A percentile compares a stretch with the other conserved stretches of the same genome.
phyloP scores from a whole-genome alignment of 495 filamentous ascomycete species.

The Trichocladium uniseriatum region DNA sequence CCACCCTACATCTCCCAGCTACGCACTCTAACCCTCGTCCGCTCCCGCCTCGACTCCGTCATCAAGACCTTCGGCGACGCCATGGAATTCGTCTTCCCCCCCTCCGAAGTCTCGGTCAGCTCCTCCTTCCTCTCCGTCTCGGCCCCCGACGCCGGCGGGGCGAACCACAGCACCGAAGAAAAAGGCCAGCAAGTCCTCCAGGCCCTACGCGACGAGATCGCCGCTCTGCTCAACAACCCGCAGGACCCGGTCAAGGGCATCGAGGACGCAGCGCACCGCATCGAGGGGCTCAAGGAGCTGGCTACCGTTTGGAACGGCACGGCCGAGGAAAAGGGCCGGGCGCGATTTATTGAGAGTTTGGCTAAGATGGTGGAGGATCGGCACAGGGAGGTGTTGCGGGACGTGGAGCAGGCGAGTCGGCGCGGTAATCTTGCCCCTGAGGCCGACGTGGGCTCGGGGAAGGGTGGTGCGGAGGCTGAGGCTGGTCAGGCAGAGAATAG shows the following conservation, averaged over 20 bases:
- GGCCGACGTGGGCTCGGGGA: conserved; percentile 4
- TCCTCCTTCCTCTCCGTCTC: conserved; percentile 77
- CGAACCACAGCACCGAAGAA: conserved; percentile 58
- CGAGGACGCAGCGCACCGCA: conserved; percentile 58
- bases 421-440: conserved; percentile 17
- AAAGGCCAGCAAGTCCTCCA: conserved; percentile 67
- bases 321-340: conserved; percentile 78
- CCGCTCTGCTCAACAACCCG: conserved; percentile 47
- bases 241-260: conserved; percentile 45
- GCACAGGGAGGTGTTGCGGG: conserved; percentile 46
- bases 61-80: conserved; percentile 86
- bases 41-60: conserved; percentile 70
- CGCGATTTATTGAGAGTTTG: conserved; percentile 71
- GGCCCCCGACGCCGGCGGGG: conserved; percentile 56
- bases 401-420: conserved; percentile 38
- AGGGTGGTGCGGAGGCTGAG: conserved; percentile 4
- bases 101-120: conserved; percentile 61
- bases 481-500: conserved; percentile 19
- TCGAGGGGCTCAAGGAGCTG: conserved; percentile 64
- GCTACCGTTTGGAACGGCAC: conserved; percentile 84
- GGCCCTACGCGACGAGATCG: conserved; percentile 61
- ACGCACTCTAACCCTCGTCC: conserved; percentile 73
- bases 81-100: conserved; percentile 85
- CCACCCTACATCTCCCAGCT: conserved; percentile 67
- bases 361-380: conserved; percentile 52